These are phyloP conservation scores for Penicillium paradoxum DNA, from an alignment of 495 filamentous ascomycete genomes.

Conservation along the genomic window DNA sequence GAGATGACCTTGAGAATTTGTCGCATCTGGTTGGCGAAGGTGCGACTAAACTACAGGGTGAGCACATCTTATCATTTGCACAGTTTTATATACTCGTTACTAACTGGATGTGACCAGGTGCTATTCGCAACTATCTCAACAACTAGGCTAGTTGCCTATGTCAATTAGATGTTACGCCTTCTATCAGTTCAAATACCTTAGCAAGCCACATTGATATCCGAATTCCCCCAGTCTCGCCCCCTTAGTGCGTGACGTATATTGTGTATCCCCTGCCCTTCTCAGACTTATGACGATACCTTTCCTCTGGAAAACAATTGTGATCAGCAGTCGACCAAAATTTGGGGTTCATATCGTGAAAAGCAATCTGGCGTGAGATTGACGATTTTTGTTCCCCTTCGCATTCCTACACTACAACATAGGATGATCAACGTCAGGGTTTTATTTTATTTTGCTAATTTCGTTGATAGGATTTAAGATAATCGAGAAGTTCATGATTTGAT, in stretches of 20 bases:
- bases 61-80: conserved; percentile 8
- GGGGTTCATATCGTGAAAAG: conserved; percentile 1
- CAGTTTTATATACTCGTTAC: background rate
- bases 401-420: conserved; percentile 10
- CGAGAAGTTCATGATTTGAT: conserved; percentile 16
- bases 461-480: conserved; percentile 19
- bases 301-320: background rate
- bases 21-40: conserved; percentile 78
- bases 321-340: conserved; percentile 6
- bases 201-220: conserved; percentile 20
- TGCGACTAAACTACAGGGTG: conserved; percentile 73
- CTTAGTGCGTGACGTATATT: conserved; percentile 22
- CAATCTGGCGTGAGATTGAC: conserved; percentile 7
- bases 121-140: conserved; percentile 80
- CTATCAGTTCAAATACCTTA: conserved; percentile 21
- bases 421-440: conserved; percentile 6
- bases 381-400: background rate
- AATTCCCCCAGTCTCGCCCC: conserved; percentile 1
- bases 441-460: conserved; percentile 10
- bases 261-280: conserved; percentile 6
- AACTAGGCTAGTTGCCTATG: conserved; percentile 36
- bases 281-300: conserved; percentile 4
- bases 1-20: conserved; percentile 90
- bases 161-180: conserved; percentile 12
- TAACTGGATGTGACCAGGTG: conserved; percentile 38